phyloP scores from a whole-genome alignment of 768 basidiomycete species.

The Boletus tomentosulus region DNA sequence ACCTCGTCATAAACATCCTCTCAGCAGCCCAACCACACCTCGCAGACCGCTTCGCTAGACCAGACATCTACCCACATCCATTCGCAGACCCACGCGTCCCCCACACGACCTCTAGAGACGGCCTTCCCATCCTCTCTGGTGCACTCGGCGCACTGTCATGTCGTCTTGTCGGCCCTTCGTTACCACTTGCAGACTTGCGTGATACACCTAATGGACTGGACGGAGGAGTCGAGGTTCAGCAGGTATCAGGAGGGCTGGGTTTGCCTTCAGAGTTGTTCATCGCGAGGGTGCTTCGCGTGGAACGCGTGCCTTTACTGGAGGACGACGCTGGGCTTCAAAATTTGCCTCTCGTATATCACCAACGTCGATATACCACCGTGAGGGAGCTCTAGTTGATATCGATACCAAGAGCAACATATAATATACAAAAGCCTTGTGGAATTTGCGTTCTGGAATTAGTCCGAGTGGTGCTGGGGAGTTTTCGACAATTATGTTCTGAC shows the following conservation, averaged over 20 bases:
- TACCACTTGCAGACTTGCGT: constrained; percentile 57
- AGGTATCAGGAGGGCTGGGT: constrained; percentile 29
- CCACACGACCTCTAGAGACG: constrained; percentile 45
- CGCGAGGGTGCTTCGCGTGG: constrained; percentile 67
- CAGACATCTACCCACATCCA: constrained; percentile 62
- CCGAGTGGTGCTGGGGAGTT: no score
- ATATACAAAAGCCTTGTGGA: no score
- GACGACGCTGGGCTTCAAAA: constrained; percentile 25
- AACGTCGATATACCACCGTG: constrained; percentile 54
- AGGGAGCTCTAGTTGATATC: constrained; percentile 2
- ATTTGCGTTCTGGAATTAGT: no score
- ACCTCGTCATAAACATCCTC: constrained; percentile 77
- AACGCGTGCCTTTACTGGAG: constrained; percentile 32
- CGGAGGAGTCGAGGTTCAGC: constrained; percentile 8
- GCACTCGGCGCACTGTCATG: constrained; percentile 73
- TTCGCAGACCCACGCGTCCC: constrained; percentile 38
- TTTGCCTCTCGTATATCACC: constrained; percentile 63
- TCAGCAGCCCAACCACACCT: constrained; percentile 58
- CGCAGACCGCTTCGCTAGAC: constrained; percentile 69
- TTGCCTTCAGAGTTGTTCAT: constrained; percentile 72
- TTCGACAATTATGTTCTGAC: no score
- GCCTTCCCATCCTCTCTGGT: constrained; percentile 55
- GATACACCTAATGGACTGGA: constrained; percentile 7
- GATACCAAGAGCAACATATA: no score
- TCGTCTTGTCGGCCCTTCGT: constrained; percentile 52